These are phyloP conservation scores for Starmerella etchellsii DNA, from an alignment of 805 yeast species.

Conservation along the genomic window DNA sequence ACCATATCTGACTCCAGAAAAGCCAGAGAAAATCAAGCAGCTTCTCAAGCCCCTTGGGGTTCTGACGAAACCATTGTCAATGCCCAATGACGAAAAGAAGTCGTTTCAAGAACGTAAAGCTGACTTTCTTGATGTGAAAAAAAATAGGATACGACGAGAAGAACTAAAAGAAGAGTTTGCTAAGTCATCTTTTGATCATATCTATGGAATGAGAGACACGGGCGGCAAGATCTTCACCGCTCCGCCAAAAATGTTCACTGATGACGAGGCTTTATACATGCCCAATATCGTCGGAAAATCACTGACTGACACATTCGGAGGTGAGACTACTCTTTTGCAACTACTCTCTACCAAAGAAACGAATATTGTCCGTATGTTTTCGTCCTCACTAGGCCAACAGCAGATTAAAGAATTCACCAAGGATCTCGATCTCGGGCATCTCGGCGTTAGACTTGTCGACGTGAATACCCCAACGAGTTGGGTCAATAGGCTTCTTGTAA, in stretches of 20 bases:
- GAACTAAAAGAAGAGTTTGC: constrained; percentile 51
- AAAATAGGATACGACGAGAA: constrained; percentile 36
- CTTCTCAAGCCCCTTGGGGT: constrained; percentile 40
- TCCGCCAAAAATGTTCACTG: constrained; percentile 66
- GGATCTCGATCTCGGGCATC: constrained; percentile 31
- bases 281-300: constrained; percentile 61
- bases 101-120: constrained; percentile 30
- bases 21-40: constrained; percentile 18
- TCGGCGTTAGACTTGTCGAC: constrained; percentile 56
- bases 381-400: constrained; percentile 58
- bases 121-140: constrained; percentile 39
- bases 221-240: constrained; percentile 75
- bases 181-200: constrained; percentile 54
- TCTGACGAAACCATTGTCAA: constrained; percentile 30
- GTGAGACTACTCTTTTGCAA: constrained; percentile 13
- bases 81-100: constrained; percentile 32
- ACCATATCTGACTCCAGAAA: constrained; percentile 17
- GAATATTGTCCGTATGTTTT: constrained; percentile 51
- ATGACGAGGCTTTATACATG: constrained; percentile 62
- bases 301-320: constrained; percentile 27
- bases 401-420: constrained; percentile 51
- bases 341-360: constrained; percentile 29
- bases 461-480: constrained; percentile 62
- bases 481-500: constrained; percentile 53
- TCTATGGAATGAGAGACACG: constrained; percentile 53